A percentile compares a stretch with the other conserved stretches of the same genome.
Evolutionary conservation across 2,329 filamentous ascomycete genomes (phyloP).

Genomic region (Cyanodermella asteris): DNA sequence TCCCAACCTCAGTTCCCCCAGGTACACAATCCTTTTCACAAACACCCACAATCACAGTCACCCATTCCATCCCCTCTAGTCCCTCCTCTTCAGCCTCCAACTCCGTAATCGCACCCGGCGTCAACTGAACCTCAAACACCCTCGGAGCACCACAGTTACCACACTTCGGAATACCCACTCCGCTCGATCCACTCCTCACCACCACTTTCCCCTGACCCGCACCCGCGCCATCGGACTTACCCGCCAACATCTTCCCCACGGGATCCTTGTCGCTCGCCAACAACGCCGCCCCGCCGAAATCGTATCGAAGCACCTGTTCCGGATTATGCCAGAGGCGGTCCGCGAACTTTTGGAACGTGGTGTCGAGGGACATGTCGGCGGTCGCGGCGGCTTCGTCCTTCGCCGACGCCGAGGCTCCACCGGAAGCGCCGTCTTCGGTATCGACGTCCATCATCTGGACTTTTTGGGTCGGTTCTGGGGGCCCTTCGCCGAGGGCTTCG

Average conservation of each 20-base stretch:
- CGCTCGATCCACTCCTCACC: constrained; percentile 11
- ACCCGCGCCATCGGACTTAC: constrained; percentile 10
- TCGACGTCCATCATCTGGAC: constrained; percentile 15
- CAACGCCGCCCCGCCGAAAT: constrained; percentile 50
- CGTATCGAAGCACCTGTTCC: constrained; percentile 62
- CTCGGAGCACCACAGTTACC: constrained; percentile 50
- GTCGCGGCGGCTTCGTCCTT: constrained; percentile 44
- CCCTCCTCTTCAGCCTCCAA: constrained; percentile 51
- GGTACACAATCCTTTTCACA: constrained; percentile 55
- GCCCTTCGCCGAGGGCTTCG: constrained; percentile 51
- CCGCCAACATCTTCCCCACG: constrained; percentile 42
- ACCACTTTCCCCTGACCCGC: constrained; percentile 13
- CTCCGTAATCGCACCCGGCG: constrained; percentile 73
- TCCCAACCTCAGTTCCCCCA: constrained; percentile 35
- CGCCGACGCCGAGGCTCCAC: constrained; percentile 13
- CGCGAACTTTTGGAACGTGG: constrained; percentile 59
- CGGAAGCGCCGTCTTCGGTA: constrained; percentile 13
- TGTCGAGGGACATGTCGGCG: constrained; percentile 55
- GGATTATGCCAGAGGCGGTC: constrained; percentile 60
- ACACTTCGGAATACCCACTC: constrained; percentile 58
- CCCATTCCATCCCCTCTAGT: constrained; percentile 86
- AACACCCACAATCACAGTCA: constrained; percentile 69
- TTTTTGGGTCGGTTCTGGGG: constrained; percentile 26
- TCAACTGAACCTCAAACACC: constrained; percentile 81
- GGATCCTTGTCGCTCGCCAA: constrained; percentile 61